Base-by-base conservation (phyloP, 2,329 filamentous ascomycete genomes). In the Teratosphaeria viscida region DNA sequence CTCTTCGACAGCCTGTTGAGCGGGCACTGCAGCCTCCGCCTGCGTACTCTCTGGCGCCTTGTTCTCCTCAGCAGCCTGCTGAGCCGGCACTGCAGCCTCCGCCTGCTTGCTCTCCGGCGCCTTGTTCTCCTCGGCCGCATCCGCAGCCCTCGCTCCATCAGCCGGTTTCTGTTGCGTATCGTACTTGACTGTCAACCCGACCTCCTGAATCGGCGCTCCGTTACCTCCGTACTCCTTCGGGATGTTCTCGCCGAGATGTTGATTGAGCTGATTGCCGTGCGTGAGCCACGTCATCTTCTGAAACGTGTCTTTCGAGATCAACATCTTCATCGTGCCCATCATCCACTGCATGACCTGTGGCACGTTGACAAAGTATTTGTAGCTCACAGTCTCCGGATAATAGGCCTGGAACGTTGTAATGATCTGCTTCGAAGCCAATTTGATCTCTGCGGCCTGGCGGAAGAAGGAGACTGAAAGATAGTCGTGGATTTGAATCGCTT, bases 311-410 rank as follows among this genome's bases (percentile, higher is more conserved):
- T 76, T 77, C 23, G 73, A 70, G 57, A 80, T 71, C 35, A 81
- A 66, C 32, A 77, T 64, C 67, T 78, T 79, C 66, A 78, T 76
- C 2, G 75, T 23, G 6, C 71, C 70, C 69, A 78, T 80, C 67
- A 80, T 69, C 78, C 92, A 96, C 59, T 90, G 89, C 92, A 96
- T 96, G 68, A 96, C 80, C 59, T 86, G 76, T 0, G 92, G 92
- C 5, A 96, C 90, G 69, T 96, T 96, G 76, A 96, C 88, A 72
- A 96, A 96, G 81, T 92, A 96, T 79, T 96, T 96, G 77, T 92
- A 84, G 67, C 84, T 85, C 55, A 96, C 81, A 10, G 95, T 84
- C 78, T 96, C 92, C 0, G 92, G 92, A 76, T 96, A 96, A 65
- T 89, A 88, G 66, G 83, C 85, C 57, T 86, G 83, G 72, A 96